Conservation (phyloP, 352 stramenopile genomes). For the Ophiocytium majus region DNA sequence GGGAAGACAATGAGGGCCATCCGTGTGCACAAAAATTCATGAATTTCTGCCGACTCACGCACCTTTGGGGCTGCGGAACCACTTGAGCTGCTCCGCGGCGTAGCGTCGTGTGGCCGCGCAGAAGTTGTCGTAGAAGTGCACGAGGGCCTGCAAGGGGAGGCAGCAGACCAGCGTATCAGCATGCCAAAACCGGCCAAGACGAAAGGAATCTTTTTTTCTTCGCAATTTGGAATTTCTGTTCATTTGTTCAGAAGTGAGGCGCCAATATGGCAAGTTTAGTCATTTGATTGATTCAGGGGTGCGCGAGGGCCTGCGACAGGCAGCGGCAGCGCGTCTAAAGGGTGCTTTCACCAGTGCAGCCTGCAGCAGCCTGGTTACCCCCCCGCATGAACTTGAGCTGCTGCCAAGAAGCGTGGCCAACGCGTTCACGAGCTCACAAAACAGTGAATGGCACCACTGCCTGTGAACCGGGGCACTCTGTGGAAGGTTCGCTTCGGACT, state of each 20-base stretch:
- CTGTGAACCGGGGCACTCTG: no score
- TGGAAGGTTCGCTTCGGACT: no score
- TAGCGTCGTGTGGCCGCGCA: conserved; percentile 51
- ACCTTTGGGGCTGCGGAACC: conserved; percentile 49
- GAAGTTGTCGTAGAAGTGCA: conserved; percentile 46
- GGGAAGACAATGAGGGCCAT: no score
- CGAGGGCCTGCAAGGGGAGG: background rate
- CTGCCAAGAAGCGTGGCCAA: no score
- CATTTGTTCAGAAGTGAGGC: background rate
- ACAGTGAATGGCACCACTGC: no score
- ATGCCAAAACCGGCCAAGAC: background rate
- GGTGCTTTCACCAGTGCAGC: no score
- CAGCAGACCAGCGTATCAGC: background rate
- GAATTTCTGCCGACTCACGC: no score
- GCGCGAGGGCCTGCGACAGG: background rate
- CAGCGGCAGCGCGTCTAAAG: background rate
- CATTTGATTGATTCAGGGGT: background rate
- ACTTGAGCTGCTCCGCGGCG: conserved; percentile 54
- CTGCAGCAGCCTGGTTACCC: no score
- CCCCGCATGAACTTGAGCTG: no score
- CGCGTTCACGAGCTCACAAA: no score
- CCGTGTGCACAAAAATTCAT: no score
- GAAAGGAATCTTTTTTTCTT: background rate
- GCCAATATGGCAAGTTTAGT: background rate
- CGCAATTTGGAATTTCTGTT: background rate